A percentile compares a stretch with the other conserved stretches of the same genome.
Evolutionary conservation across 306 rosid species (phyloP).

Genomic region (Notholithocarpus densiflorus): DNA sequence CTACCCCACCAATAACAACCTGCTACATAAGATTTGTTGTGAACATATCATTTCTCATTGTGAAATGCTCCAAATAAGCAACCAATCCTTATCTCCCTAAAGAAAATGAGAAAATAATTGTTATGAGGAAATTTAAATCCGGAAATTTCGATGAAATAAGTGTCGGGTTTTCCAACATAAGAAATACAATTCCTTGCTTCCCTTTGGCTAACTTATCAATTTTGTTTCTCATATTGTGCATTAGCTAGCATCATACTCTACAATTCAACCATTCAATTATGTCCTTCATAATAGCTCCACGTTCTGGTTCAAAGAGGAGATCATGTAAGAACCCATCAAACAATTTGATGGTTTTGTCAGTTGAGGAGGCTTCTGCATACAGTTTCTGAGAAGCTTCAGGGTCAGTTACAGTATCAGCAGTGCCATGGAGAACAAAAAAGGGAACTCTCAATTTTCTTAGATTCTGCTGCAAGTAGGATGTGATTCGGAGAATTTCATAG

Average conservation of each 20-base stretch:
- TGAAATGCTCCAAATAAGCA: too few species aligned
- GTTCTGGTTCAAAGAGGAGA: constrained; percentile 82
- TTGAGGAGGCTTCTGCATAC: constrained; percentile 67
- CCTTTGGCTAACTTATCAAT: too few species aligned
- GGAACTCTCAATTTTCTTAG: constrained; percentile 58
- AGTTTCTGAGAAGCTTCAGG: constrained; percentile 66
- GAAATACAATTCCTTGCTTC: too few species aligned
- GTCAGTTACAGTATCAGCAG: constrained; percentile 76
- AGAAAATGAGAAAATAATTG: neutral
- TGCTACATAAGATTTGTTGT: too few species aligned
- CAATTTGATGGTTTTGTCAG: constrained; percentile 71
- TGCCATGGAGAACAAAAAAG: constrained; percentile 87
- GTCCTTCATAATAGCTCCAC: constrained; percentile 45
- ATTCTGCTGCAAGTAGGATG: constrained; percentile 71
- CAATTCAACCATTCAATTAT: constrained; percentile 70
- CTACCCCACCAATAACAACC: too few species aligned
- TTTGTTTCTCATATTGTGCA: neutral
- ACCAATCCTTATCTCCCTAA: neutral
- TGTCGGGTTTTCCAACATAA: too few species aligned
- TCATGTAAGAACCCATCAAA: constrained; percentile 74
- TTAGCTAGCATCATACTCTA: constrained; percentile 41
- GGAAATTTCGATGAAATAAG: too few species aligned
- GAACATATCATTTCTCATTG: too few species aligned
- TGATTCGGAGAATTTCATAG: constrained; percentile 65
- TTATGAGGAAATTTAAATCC: neutral